phyloP scores from a whole-genome alignment of 192 early-diverging fungal species.

The Coemansia sp. region DNA sequence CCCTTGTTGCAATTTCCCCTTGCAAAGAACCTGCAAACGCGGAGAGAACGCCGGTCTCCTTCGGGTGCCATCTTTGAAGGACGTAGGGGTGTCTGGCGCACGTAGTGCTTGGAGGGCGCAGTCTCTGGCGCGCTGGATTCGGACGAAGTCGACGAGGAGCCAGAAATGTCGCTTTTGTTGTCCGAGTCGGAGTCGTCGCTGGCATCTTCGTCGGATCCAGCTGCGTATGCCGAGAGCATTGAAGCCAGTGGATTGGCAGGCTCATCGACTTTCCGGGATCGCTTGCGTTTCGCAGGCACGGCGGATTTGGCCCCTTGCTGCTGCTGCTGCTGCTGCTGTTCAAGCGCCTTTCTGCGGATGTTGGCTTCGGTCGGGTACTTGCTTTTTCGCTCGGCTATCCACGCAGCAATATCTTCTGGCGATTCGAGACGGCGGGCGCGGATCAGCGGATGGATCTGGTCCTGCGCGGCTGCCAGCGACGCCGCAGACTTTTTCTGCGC shows the following conservation, averaged over 20 bases:
- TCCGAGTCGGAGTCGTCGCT: background rate
- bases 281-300: slow-evolving; percentile 20
- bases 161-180: no score
- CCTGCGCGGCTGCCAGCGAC: background rate
- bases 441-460: slow-evolving; percentile 48
- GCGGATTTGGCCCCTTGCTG: no score
- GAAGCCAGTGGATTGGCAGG: slow-evolving; percentile 16
- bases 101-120: slow-evolving; percentile 13
- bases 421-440: slow-evolving; percentile 52
- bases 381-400: slow-evolving; percentile 78
- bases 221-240: slow-evolving; percentile 19
- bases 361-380: slow-evolving; percentile 75
- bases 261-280: background rate
- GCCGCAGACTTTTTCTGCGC: background rate
- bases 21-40: slow-evolving; percentile 36
- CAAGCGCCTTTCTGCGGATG: slow-evolving; percentile 57
- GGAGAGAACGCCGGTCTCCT: slow-evolving; percentile 36
- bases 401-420: slow-evolving; percentile 73
- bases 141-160: slow-evolving; percentile 6
- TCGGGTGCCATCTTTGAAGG: slow-evolving; percentile 27
- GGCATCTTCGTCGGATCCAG: background rate
- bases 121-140: slow-evolving; percentile 18
- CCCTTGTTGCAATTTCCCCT: slow-evolving; percentile 27
- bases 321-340: background rate
- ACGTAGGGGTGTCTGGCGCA: slow-evolving; percentile 16